Conservation (phyloP, 2,329 filamentous ascomycete genomes). For the Diplodia mutila region DNA sequence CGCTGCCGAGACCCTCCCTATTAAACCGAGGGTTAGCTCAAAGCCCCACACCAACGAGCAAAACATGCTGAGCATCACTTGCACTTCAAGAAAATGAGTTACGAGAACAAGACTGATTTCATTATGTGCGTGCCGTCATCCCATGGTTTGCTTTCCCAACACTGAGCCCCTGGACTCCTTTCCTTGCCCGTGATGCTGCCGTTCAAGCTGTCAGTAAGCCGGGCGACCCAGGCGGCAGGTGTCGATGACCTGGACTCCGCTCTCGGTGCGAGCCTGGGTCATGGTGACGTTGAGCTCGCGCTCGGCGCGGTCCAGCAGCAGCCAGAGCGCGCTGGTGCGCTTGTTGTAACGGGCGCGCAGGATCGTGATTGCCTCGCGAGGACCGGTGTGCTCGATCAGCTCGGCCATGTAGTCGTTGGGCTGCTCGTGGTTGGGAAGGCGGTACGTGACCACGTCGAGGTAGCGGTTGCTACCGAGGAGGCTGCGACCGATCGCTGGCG, state of each 20-base stretch:
- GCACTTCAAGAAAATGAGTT: no score
- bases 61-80: no score
- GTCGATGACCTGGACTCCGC: neutral
- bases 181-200: neutral
- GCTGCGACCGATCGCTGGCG: neutral
- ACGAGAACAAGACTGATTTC: neutral
- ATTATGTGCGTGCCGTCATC: neutral
- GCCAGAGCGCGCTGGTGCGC: slow-evolving; percentile 4
- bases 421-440: neutral
- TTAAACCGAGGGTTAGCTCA: no score
- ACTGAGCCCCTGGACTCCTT: neutral
- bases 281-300: slow-evolving; percentile 16
- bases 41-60: no score
- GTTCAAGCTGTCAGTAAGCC: neutral
- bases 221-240: slow-evolving; percentile 4
- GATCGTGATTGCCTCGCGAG: neutral
- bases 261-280: neutral
- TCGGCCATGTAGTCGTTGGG: slow-evolving; percentile 10
- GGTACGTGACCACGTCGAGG: slow-evolving; percentile 19
- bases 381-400: slow-evolving; percentile 11
- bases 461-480: slow-evolving; percentile 6
- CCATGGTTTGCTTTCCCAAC: neutral
- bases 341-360: neutral
- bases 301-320: slow-evolving; percentile 14
- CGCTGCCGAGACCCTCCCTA: no score